Evolutionary conservation across 2,329 filamentous ascomycete species (phyloP).

Genomic region (Fusarium sp.): DNA sequence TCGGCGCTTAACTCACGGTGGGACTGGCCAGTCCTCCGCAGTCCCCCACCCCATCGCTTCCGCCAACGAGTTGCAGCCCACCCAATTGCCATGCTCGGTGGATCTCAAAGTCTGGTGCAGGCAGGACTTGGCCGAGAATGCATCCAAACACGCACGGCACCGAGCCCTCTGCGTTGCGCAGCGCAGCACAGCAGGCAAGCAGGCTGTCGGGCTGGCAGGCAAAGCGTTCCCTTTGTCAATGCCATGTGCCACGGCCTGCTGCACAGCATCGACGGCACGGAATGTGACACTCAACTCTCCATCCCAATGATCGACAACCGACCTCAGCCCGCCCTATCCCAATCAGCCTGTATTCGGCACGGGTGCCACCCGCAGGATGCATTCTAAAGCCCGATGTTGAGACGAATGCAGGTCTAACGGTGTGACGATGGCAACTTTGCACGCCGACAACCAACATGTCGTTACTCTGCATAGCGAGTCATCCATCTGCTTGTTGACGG

Average conservation of each 20-base stretch:
- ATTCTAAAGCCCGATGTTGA: slow-evolving; percentile 7
- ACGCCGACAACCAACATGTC: slow-evolving; percentile 8
- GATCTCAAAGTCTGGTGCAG: slow-evolving; percentile 12
- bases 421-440: background rate
- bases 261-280: slow-evolving; percentile 36
- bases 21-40: slow-evolving; percentile 42
- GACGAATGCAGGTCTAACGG: slow-evolving; percentile 5
- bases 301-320: slow-evolving; percentile 31
- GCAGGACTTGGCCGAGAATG: background rate
- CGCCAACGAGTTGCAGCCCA: slow-evolving; percentile 53
- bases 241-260: slow-evolving; percentile 26
- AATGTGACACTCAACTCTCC: slow-evolving; percentile 40
- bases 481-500: background rate
- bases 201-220: background rate
- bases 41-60: slow-evolving; percentile 51
- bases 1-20: slow-evolving; percentile 67
- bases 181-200: background rate
- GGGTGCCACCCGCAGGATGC: slow-evolving; percentile 11
- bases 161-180: slow-evolving; percentile 8
- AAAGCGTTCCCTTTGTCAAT: slow-evolving; percentile 30
- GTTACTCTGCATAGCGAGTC: slow-evolving; percentile 17
- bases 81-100: slow-evolving; percentile 21
- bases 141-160: slow-evolving; percentile 3
- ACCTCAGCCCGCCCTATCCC: slow-evolving; percentile 17
- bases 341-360: slow-evolving; percentile 23